Evolutionary conservation across 192 early-diverging fungal species (phyloP), one percentile per base, ranked within the genome.

Genomic region (Linnemannia exigua): DNA sequence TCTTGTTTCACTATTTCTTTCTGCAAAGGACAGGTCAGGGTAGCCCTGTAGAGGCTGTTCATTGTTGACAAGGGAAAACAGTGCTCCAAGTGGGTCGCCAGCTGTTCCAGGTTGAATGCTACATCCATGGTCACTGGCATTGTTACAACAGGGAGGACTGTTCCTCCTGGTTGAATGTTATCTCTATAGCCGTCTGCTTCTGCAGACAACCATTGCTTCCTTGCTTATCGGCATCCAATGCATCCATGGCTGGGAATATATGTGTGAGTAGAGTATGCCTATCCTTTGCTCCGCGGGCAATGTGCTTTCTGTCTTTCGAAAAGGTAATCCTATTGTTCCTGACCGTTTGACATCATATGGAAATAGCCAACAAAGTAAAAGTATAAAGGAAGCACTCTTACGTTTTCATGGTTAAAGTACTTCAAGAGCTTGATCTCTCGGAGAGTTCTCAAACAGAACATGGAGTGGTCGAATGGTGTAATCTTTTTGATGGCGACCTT

Each of bases 401-500:
- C 93, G 80, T 95, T 96, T 86, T 96, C 95, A 87, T 96, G 95
- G 82, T 95, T 93, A 77, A 96, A 95, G 87, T 94, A 95, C 83
- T 94, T 94, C 76, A 96, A 90, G 61, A 96, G 87, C 89, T 96
- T 96, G 88, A 96, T 95, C 88, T 96, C 95, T 74, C 95, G 90
- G 46, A 95, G 87, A 7, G 95, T 96, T 52, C 95, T 90, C 68
- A 94, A 87, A 89, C 94, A 95, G 79, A 96, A 95, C 94, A 96
- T 95, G 76, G 95, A 89, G 86, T 95, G 93, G 82, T 95, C 95
- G 77, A 96, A 96, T 8, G 95, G 95, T 2, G 92, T 92, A 77
- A 99, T 97, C 77, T 93, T 90, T 90, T 99, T 99, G 85, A 98
- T 94, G 72, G 98, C 98, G 19, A 98, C 97, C 61, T 92, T 96